Evolutionary conservation across 163 green algal genomes (phyloP), one percentile per base, ranked within the genome.

Genomic region (Scenedesmus sp.): DNA sequence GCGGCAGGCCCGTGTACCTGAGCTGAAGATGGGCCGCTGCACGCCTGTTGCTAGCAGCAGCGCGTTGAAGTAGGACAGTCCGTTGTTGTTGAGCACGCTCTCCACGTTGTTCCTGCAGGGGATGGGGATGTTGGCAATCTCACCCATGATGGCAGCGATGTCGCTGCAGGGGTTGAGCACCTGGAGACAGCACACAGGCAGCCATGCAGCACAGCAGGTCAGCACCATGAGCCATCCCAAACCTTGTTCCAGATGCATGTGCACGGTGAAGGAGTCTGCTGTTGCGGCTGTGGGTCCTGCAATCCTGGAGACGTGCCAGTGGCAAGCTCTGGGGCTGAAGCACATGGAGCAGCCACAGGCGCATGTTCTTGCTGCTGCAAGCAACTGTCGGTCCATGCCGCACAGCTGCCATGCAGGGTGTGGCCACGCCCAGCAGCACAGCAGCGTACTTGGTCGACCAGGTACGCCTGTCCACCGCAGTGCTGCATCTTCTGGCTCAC

Each of bases 91-190:
- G 33, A 92, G 73, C 18, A 73, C 83, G 22, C 53, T 53, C 83
- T 92, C 89, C 72, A 92, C 89, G 44, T 92, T 92, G 83, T 35
- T 92, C 15, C 59, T 81, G 89, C 89, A 92, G 46, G 89, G 89
- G 83, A 35, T 87, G 83, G 83, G 89, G 53, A 92, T 87, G 42
- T 90, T 92, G 44, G 83, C 83, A 15, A 92, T 73, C 73, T 92
- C 83, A 13, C 40, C 83, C 89, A 92, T 86, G 46, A 92, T 72
- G 12, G 89, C 89, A 10, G 70, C 20, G 37, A 92, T 87, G 56
- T 92, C 89, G 30, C 44, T 61, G 73, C 89, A 92, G 40, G 89
- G 89, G 33, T 73, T 42, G 7, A 92, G 83, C 72, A 92, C 89
- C 78, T 83, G 73, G 5, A 13, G 65, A 16, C 2, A 20, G 65